A percentile compares a stretch with the other conserved stretches of the same genome.
Evolutionary conservation across 2,329 filamentous ascomycete species (phyloP).

Genomic region (Nothophoma quercina): DNA sequence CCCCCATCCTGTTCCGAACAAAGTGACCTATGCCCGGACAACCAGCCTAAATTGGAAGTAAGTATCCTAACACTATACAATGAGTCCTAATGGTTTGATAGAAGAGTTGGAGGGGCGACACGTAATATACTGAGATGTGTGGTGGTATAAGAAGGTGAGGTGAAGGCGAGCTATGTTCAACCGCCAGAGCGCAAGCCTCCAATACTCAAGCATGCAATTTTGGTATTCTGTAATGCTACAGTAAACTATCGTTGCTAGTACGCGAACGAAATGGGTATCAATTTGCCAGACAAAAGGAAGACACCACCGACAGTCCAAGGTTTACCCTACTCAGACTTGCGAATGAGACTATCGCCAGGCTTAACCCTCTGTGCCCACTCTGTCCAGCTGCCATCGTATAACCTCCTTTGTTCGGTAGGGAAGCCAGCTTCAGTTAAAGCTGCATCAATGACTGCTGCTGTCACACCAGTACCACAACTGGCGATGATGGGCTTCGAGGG

Average conservation of each 20-base stretch:
- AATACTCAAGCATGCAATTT: too few species aligned
- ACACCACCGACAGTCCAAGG: not conserved
- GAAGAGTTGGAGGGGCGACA: too few species aligned
- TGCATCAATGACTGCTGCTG: conserved; percentile 87
- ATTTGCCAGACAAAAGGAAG: conserved; percentile 6
- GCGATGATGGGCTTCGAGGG: conserved; percentile 81
- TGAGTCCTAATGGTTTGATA: too few species aligned
- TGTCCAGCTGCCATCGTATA: conserved; percentile 99
- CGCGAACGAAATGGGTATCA: conserved; percentile 16
- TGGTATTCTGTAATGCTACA: not conserved
- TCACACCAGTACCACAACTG: conserved; percentile 93
- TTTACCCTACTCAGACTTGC: conserved; percentile 52
- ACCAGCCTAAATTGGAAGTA: too few species aligned
- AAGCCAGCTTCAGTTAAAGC: conserved; percentile 82
- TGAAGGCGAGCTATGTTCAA: too few species aligned
- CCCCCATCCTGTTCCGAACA: too few species aligned
- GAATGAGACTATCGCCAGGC: conserved; percentile 68
- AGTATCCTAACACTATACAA: not conserved
- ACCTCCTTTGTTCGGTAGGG: conserved; percentile 71
- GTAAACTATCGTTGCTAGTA: not conserved
- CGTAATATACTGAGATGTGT: too few species aligned
- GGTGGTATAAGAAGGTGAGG: too few species aligned
- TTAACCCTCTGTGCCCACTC: conserved; percentile 75
- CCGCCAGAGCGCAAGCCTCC: too few species aligned
- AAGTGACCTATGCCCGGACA: too few species aligned